Evolutionary conservation across 1,139 yeast species (phyloP), one percentile per base, ranked within the genome.

Genomic region (Diutina pseudorugosa): DNA sequence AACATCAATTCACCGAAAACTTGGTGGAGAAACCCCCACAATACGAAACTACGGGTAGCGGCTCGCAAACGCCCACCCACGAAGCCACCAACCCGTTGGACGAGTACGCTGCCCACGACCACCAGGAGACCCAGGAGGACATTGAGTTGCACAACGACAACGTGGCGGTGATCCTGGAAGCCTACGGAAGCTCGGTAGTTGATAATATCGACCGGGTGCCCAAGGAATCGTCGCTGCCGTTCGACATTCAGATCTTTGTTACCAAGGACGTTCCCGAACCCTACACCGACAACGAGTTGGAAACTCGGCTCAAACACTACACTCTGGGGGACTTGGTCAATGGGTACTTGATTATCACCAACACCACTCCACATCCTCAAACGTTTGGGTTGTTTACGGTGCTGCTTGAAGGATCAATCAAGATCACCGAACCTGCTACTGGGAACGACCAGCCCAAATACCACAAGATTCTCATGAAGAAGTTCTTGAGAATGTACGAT

Each of bases 401-500:
- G 1, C 69, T 75, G n/a, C 61, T 75, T 41, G 79, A 75, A 59
- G 77, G 79, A 1, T 73, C 77, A 0, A 62, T 72, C 41, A 74
- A 73, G 55, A 66, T 70, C 3, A 64, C 69, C 6, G 73, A 71
- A 56, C 54, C 63, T 27, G 58, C 60, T 4, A 27, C 18, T 11
- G n/a, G 4, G 25, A n/a, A 14, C 19, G 33, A 20, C 3, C 30
- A 18, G 18, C 18, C 20, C 2, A 41, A 19, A n/a, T 41, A 19
- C 30, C 19, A 16, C 16, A 20, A 33, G 21, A 21, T 51, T 11
- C 58, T 72, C 52, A 68, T 71, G 65, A 73, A 73, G 58, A 75
- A 75, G 60, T 69, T 73, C 53, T 59, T 75, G 51, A 73, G 73
- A 55, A 75, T 74, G 79, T 73, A 71, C 56, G 79, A 75, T 56